Evolutionary conservation across 148 eudicot species (phyloP).

Genomic region (Silene latifolia): DNA sequence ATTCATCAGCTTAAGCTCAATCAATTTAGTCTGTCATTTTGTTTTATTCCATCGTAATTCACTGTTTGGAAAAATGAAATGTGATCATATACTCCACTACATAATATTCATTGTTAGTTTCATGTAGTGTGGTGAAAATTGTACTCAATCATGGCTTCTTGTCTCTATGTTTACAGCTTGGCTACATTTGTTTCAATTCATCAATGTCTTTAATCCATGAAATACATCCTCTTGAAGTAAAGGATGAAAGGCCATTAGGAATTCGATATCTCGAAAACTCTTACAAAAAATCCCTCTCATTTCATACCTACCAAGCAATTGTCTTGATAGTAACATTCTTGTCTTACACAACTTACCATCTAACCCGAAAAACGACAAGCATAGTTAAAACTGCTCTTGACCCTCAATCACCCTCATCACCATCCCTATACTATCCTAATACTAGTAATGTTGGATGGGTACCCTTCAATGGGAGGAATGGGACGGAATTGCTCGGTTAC

Average conservation of each 20-base stretch:
- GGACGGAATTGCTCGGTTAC: constrained; percentile 72
- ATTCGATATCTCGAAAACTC: constrained; percentile 48
- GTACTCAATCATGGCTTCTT: neutral
- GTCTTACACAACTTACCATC: constrained; percentile 70
- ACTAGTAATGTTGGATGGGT: constrained; percentile 60
- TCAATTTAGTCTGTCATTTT: too few species aligned
- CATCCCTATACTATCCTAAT: constrained; percentile 27
- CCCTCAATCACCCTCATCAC: constrained; percentile 48
- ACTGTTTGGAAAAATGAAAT: too few species aligned
- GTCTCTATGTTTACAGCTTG: constrained; percentile 26
- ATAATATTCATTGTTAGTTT: too few species aligned
- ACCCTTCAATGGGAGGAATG: constrained; percentile 67
- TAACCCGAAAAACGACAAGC: constrained; percentile 79
- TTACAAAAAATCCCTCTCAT: constrained; percentile 49
- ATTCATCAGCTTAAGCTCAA: too few species aligned
- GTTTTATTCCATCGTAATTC: too few species aligned
- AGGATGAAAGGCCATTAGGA: constrained; percentile 54
- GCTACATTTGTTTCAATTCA: constrained; percentile 12
- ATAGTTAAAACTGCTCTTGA: constrained; percentile 83
- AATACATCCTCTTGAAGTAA: constrained; percentile 23
- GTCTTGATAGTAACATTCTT: constrained; percentile 72
- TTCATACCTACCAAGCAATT: constrained; percentile 67
- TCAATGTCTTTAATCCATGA: constrained; percentile 49
- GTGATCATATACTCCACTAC: too few species aligned
- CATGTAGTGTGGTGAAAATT: neutral